phyloP scores from a whole-genome alignment of 2,329 filamentous ascomycete species.

The Neocucurbitaria cava region DNA sequence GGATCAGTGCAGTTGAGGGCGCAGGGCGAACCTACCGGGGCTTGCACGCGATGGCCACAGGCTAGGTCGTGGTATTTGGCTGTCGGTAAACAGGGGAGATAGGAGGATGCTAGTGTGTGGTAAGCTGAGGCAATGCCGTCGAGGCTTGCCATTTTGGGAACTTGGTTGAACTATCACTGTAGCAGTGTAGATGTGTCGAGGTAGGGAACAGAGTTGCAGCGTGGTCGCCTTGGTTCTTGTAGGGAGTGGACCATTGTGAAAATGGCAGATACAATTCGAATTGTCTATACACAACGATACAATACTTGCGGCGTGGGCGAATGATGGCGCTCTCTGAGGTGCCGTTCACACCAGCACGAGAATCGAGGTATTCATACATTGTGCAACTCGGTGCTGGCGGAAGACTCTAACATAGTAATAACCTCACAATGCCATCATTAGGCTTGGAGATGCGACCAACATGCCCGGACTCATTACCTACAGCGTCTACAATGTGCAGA shows the following conservation, averaged over 20 bases:
- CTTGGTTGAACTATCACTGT: background rate
- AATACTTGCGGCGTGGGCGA: background rate
- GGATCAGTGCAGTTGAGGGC: background rate
- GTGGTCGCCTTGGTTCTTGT: background rate
- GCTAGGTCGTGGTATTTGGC: background rate
- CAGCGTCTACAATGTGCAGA: no score
- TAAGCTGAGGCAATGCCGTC: background rate
- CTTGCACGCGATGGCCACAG: background rate
- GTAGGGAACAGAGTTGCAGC: background rate
- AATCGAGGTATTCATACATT: no score
- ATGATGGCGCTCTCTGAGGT: no score
- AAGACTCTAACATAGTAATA: no score
- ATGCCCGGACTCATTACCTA: no score
- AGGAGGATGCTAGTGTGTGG: background rate
- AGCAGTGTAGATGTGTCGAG: background rate
- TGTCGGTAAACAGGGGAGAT: background rate
- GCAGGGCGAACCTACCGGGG: background rate
- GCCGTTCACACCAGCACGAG: no score
- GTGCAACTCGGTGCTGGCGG: no score
- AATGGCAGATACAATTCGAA: background rate
- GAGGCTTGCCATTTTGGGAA: background rate
- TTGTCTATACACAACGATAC: background rate
- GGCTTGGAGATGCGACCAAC: no score
- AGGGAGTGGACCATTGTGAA: background rate
- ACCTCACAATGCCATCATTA: no score